Conservation (phyloP, 2,329 filamentous ascomycete species). For the Fusarium circinatum region DNA sequence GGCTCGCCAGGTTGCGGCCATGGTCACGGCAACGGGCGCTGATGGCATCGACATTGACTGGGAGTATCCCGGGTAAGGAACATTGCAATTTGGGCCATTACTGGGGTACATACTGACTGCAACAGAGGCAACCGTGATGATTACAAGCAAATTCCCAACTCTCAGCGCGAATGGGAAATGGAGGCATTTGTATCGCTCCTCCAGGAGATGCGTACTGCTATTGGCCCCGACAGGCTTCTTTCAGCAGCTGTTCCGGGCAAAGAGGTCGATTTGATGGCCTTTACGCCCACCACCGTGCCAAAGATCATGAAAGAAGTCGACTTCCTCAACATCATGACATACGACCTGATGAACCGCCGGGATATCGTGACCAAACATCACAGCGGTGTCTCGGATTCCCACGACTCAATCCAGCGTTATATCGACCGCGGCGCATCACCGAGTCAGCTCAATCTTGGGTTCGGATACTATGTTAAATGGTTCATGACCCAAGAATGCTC, state of each 20-base stretch:
- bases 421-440: conserved; percentile 62
- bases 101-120: neutral
- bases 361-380: conserved; percentile 73
- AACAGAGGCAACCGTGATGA: conserved; percentile 74
- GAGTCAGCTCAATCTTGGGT: conserved; percentile 68
- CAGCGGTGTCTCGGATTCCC: conserved; percentile 67
- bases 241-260: conserved; percentile 76
- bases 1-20: conserved; percentile 70
- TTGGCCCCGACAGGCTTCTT: conserved; percentile 67
- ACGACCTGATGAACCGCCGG: conserved; percentile 77
- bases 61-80: conserved; percentile 65
- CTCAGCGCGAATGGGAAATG: conserved; percentile 69
- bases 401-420: conserved; percentile 67
- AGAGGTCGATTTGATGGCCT: conserved; percentile 73
- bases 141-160: conserved; percentile 73
- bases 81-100: neutral
- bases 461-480: conserved; percentile 76
- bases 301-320: conserved; percentile 69
- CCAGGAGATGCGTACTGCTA: conserved; percentile 63
- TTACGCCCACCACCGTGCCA: conserved; percentile 66
- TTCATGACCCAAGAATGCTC: conserved; percentile 62
- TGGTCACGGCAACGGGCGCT: conserved; percentile 70
- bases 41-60: conserved; percentile 75
- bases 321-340: conserved; percentile 76
- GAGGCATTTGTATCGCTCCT: conserved; percentile 71